Evolutionary conservation across 371 early-diverging fungal species (phyloP), one percentile per base, ranked within the genome.

Genomic region (Rhizopus arrhizus): DNA sequence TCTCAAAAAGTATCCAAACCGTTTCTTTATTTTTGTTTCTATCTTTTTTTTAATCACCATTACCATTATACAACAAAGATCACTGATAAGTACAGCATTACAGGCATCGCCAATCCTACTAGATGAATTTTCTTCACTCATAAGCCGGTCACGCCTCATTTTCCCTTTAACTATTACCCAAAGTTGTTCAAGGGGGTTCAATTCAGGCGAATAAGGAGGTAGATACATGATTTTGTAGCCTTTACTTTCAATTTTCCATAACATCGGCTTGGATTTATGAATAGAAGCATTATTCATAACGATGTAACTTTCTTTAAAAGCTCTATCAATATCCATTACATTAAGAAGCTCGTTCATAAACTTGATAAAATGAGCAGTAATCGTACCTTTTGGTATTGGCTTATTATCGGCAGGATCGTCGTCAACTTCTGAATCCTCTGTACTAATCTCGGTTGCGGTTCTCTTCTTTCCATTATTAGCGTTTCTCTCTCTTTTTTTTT

Each of bases 351-450:
- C 59, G 32, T 59, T 59, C 52, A 53, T 52, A 34, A 52, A 59
- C 31, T 59, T 59, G 11, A 59, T 32, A 43, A 59, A 59, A 59
- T 52, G 59, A 38, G 59, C 52, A 50, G 59, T 59, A 52, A 52
- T 59, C 31, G 59, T 59, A 52, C 59, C 45, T 33, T 59, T 45
- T 52, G 59, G 10, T 51, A 2, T 32, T 32, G 45, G 48, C 45
- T 50, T 59, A 51, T 59, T 52, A 42, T 42, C 41, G 10, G 51
- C 45, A 41, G 33, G 51, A 52, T 40, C 45, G 42, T 59, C 43
- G 43, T 59, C 59, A 59, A 51, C 53, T 52, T 59, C 59, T 41
- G 28, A 53, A 42, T 58, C 51, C 40, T 58, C 51, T 35, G 36
- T 40, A 22, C 49, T 58, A 12, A 31, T 38, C 58, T 58, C 41